Conservation (phyloP, 129 eudicot species). For the Logfia minima region DNA sequence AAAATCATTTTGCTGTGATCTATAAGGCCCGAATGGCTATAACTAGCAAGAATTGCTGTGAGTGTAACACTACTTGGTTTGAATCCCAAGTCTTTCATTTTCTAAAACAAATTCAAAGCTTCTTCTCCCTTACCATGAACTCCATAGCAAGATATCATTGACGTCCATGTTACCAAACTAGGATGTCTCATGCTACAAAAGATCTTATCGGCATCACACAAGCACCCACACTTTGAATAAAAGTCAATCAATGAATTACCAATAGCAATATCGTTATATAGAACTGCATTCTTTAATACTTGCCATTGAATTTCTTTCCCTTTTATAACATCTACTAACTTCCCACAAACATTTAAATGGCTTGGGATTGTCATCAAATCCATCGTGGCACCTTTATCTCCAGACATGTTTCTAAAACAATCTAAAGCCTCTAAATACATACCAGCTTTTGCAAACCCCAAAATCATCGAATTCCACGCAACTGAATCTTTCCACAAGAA, state of each 20-base stretch:
- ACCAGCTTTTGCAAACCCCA: slow-evolving; percentile 35
- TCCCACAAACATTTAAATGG: slow-evolving; percentile 44
- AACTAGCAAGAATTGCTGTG: slow-evolving; percentile 43
- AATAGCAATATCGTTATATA: slow-evolving; percentile 30
- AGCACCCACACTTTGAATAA: slow-evolving; percentile 48
- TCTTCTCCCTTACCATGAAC: slow-evolving; percentile 43
- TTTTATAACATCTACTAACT: slow-evolving; percentile 39
- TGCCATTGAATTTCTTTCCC: slow-evolving; percentile 52
- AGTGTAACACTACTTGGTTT: slow-evolving; percentile 50
- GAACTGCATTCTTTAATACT: slow-evolving; percentile 26
- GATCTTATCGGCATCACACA: slow-evolving; percentile 33
- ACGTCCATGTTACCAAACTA: slow-evolving; percentile 50
- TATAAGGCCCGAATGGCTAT: slow-evolving; percentile 51
- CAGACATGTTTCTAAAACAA: slow-evolving; percentile 38
- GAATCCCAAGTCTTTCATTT: slow-evolving; percentile 35
- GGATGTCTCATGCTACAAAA: slow-evolving; percentile 16
- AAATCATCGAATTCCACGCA: slow-evolving; percentile 51
- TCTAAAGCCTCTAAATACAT: slow-evolving; percentile 30
- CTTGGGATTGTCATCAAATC: slow-evolving; percentile 43
- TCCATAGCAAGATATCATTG: slow-evolving; percentile 52
- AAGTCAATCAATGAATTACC: slow-evolving; percentile 40
- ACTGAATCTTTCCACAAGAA: slow-evolving; percentile 28
- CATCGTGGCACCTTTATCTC: slow-evolving; percentile 16
- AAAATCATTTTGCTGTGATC: slow-evolving; percentile 37
- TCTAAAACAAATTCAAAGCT: slow-evolving; percentile 34